Conservation (phyloP, 495 filamentous ascomycete species). For the Filosporella fistucella region DNA sequence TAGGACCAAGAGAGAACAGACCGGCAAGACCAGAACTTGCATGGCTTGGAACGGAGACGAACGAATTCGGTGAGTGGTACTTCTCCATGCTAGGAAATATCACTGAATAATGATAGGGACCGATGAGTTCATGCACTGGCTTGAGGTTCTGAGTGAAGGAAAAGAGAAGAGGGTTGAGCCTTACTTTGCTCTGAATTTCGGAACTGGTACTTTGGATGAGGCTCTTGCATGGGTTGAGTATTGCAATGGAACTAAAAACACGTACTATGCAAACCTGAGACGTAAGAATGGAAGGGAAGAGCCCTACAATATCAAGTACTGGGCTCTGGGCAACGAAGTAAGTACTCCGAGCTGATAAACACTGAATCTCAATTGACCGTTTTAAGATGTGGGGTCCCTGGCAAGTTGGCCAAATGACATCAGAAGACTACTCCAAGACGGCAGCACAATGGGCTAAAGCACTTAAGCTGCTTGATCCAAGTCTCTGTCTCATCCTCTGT, state of each 20-base stretch:
- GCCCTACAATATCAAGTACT: conserved; percentile 65
- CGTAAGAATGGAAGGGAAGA: conserved; percentile 65
- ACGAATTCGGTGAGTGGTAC: conserved; percentile 50
- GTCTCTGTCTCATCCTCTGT: conserved; percentile 62
- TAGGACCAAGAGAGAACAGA: conserved; percentile 64
- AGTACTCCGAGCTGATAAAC: neutral
- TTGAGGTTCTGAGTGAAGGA: conserved; percentile 49
- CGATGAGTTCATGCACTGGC: conserved; percentile 82
- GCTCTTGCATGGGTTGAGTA: conserved; percentile 77
- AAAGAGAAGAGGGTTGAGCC: conserved; percentile 50
- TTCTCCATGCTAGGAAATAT: neutral
- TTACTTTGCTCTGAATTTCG: conserved; percentile 73
- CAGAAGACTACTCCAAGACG: conserved; percentile 70
- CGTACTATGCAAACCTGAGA: conserved; percentile 73
- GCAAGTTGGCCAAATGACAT: conserved; percentile 73
- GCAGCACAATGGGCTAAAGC: conserved; percentile 80
- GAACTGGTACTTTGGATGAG: conserved; percentile 72
- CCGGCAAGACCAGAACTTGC: conserved; percentile 67
- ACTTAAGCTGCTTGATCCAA: conserved; percentile 69
- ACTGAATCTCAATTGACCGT: conserved; percentile 32
- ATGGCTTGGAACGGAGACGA: conserved; percentile 69
- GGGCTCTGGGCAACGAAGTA: conserved; percentile 63
- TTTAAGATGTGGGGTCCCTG: conserved; percentile 66
- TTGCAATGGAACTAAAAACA: conserved; percentile 68
- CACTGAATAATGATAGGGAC: conserved; percentile 32